Evolutionary conservation across 176 grass and related monocot species (phyloP), one percentile per base, ranked within the genome.

Genomic region (barley (Hordeum vulgare)): DNA sequence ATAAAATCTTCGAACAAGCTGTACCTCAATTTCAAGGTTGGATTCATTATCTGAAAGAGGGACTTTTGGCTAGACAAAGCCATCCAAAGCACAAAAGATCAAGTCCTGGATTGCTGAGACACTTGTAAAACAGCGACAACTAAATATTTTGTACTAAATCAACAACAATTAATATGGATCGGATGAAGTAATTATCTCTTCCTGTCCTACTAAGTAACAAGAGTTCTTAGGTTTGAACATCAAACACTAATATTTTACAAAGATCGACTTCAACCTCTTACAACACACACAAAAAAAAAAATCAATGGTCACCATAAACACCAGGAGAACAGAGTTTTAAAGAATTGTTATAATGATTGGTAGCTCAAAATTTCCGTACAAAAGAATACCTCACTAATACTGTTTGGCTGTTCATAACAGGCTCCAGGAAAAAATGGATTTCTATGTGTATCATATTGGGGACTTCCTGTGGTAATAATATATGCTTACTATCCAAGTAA

Each of bases 401-500:
- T 73, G 44, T 78, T 78, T 59, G 27, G 18, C 37, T 74, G 78
- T 83, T 78, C 57, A 6, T 18, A 53, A 53, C 51, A 56, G 71
- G 4, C 11, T 74, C 66, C 59, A 40, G n/a, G 21, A 13, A 75
- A 77, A 44, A 63, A 39, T 51, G 36, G n/a, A 54, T 79, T 74
- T 79, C 66, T 75, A 60, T 74, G 44, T 83, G 35, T 83, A 61
- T 83, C 11, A 24, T 90, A 86, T 74, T 17, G 49, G 61, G 31
- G 75, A 27, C 65, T 79, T 72, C 47, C 75, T 83, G 59, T 54
- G 51, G 67, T 68, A 40, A 74, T 31, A 45, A 72, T 74, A 88
- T 63, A 65, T 18, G 47, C 47, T 51, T 51, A 33, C 80, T 54
- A 75, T 84, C 80, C 77, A 90, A 85, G 82, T 23, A 73, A 71